Base-by-base conservation (phyloP, 345 rosid genomes). In the Linum usitatissimum region DNA sequence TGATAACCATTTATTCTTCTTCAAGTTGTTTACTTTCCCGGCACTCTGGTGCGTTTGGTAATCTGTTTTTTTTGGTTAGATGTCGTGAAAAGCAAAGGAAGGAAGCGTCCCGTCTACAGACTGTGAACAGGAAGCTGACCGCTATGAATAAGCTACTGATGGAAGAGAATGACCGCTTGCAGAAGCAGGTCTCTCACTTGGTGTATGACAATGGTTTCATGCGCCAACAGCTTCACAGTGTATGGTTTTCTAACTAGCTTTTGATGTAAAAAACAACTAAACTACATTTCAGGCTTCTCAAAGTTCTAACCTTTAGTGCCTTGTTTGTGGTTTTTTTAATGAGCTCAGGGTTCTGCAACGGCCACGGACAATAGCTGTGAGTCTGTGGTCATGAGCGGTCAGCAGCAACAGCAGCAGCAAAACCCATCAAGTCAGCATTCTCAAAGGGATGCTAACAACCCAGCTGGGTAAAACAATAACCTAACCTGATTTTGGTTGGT, bases 361-460 rank as follows among this genome's bases (percentile, higher is more conserved):
- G 84, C 96, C 93, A 89, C 98, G 76, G 98, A 92, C 88, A 89
- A 89, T 79, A 92, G 97, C 88, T 89, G 98, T 75, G 97, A 90
- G 82, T 90, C 97, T 86, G 97, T 87, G 95, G 95, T 89, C 91
- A 80, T 87, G 75, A 89, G 86, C 45, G 98, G 90, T 85, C 95
- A 92, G 86, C 92, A 87, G 68, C 95, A 86, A 76, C 90, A 86
- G 73, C 90, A 88, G 71, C 96, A 91, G 78, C 97, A 85, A 80
- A 87, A 89, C 96, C 94, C 93, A 84, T 81, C 84, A 61, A 83
- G 83, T 75, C 96, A 82, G 87, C 96, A 85, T 73, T 87, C 83
- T n/a, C 89, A 84, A 54, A 79, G 86, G 70, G 97, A 92, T 87
- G 98, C 90, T 76, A 89, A 79, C 84, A 87, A 75, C 96, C 98